Conservation (phyloP, 2,329 filamentous ascomycete genomes). For the Trichoderma brevicompactum region DNA sequence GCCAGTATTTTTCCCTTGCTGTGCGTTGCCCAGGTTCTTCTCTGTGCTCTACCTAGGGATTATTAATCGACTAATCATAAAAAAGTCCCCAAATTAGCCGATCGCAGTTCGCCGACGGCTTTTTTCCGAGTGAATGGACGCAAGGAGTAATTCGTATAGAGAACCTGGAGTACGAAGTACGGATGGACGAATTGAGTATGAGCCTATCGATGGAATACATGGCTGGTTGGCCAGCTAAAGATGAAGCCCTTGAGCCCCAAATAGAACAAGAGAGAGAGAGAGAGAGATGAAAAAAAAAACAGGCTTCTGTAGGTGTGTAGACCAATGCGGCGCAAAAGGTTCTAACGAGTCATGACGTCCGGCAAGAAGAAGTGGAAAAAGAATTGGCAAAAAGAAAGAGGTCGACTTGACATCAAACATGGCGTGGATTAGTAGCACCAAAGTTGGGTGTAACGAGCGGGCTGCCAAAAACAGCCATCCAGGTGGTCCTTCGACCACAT, state of each 20-base stretch:
- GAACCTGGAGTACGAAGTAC: neutral
- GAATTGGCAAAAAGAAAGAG: neutral
- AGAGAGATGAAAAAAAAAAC: neutral
- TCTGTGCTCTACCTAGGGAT: neutral
- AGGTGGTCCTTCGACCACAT: conserved; percentile 4
- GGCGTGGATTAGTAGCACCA: conserved; percentile 9
- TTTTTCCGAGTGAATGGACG: neutral
- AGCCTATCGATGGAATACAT: neutral
- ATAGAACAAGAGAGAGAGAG: neutral
- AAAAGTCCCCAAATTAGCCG: neutral
- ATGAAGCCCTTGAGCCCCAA: neutral
- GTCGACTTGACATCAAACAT: conserved; percentile 15
- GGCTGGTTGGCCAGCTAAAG: neutral
- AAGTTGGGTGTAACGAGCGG: neutral
- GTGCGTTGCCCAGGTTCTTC: neutral
- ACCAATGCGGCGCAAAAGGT: neutral
- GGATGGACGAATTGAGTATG: neutral
- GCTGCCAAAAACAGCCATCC: conserved; percentile 4
- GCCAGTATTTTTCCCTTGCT: too few species aligned
- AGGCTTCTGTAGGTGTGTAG: neutral
- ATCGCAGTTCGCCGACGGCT: neutral
- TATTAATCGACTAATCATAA: neutral
- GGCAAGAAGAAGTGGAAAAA: neutral
- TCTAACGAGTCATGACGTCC: neutral
- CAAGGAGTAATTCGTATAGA: conserved; percentile 7